Percentiles rank a stretch among this genome's conserved stretches.
phyloP scores from a whole-genome alignment of 305 asterid genomes.

The Ilex paraguariensis region DNA sequence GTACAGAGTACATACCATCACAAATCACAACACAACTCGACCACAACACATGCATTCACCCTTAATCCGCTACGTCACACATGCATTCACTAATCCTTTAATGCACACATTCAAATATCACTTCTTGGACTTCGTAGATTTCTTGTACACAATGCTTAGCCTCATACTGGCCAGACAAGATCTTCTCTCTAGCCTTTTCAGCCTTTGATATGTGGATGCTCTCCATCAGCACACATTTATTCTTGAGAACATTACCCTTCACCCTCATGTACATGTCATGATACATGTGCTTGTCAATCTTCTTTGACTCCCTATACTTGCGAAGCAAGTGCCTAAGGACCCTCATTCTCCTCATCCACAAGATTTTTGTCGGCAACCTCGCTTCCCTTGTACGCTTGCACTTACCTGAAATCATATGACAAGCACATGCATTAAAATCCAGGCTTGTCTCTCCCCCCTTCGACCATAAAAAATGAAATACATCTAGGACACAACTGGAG shows the following conservation, averaged over 20 bases:
- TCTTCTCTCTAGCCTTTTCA: slow-evolving; percentile 4
- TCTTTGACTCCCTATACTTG: too few species aligned
- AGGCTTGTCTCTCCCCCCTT: too few species aligned
- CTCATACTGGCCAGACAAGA: not conserved
- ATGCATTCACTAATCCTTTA: slow-evolving; percentile 4
- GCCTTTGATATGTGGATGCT: not conserved
- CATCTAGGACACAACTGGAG: too few species aligned
- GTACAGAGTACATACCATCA: too few species aligned
- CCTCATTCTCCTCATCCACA: slow-evolving; percentile 3
- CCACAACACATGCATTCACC: too few species aligned
- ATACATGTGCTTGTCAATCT: slow-evolving; percentile 3
- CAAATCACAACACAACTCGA: too few species aligned
- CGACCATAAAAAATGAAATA: too few species aligned
- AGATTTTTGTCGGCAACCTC: not conserved
- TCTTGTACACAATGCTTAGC: slow-evolving; percentile 28
- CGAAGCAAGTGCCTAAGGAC: not conserved
- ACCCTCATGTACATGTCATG: not conserved
- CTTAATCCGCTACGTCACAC: not conserved
- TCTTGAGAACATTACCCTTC: slow-evolving; percentile 1
- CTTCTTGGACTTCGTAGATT: slow-evolving; percentile 52
- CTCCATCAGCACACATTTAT: not conserved
- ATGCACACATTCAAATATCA: slow-evolving; percentile 19
- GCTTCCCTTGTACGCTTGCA: not conserved
- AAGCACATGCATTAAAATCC: too few species aligned
- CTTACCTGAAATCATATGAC: not conserved